Evolutionary conservation across 2,329 filamentous ascomycete genomes (phyloP), one percentile per base, ranked within the genome.

Genomic region (Helicocarpus griseus): DNA sequence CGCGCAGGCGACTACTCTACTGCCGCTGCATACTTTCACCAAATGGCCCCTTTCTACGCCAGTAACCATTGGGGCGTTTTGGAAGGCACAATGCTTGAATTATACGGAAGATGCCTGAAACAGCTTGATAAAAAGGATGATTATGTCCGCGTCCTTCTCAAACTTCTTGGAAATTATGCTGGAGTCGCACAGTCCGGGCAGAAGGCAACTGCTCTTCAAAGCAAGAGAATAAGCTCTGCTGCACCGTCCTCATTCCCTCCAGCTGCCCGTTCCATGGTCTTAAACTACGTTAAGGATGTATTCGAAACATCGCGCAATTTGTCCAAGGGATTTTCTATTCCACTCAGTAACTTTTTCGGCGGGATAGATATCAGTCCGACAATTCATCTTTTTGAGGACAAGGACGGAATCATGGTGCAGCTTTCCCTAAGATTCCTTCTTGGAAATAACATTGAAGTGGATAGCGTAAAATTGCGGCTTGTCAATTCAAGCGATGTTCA

Each of bases 91-190:
- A 87, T 95, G 78, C 77, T 97, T 5, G 80, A 87, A 57, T 85
- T 96, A 77, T 93, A 96, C 64, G 81, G 87, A 0, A 79, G 80
- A 46, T 97, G 90, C 65, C 76, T 98, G 26, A 85, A 86, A 57
- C 79, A 87, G 59, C 77, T 95, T 26, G 76, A 85, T 46, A 81
- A 82, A 13, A 82, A 82, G 54, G 86, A 91, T 49, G 88, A 95
- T 55, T 94, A 89, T 61, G 82, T 90, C 14, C 80, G 81, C 22
- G 83, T 87, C 7, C 77, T 88, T 7, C 73, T 96, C 13, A 85
- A 86, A 60, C 72, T 96, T 1, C 70, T 71, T 38, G 61, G 66
- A 11, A 68, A 67, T 51, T 69, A 67, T 55, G 67, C 67, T 22
- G 54, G 59, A 43, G 58, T 65, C 54, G 61, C 58, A 13, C 64